Evolutionary conservation across 2,329 filamentous ascomycete genomes (phyloP).

Genomic region (Coniochaeta sp.): DNA sequence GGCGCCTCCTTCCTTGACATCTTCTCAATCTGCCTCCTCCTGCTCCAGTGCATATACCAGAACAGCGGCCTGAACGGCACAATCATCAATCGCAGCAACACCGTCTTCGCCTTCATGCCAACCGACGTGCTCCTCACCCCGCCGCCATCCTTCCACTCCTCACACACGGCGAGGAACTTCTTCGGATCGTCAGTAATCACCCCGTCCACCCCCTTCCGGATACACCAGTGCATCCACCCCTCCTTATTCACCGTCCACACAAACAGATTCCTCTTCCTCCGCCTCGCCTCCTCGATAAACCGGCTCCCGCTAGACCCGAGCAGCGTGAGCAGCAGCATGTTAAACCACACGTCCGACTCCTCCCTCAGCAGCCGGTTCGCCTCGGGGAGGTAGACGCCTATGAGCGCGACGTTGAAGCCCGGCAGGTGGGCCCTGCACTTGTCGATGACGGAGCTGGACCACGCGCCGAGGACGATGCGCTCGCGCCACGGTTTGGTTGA

Average conservation of each 20-base stretch:
- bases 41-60: too few relatives aligned
- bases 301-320: constrained; percentile 58
- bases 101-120: constrained; percentile 3
- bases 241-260: constrained; percentile 85
- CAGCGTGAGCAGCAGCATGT: constrained; percentile 63
- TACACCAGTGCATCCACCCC: constrained; percentile 74
- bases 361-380: constrained; percentile 61
- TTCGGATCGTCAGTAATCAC: constrained; percentile 81
- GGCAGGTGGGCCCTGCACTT: constrained; percentile 57
- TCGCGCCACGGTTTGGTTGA: constrained; percentile 60
- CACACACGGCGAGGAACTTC: constrained; percentile 55
- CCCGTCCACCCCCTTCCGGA: constrained; percentile 61
- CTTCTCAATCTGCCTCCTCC: too few relatives aligned
- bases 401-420: constrained; percentile 57
- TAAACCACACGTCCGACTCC: constrained; percentile 63
- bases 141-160: constrained; percentile 16
- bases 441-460: constrained; percentile 62
- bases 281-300: constrained; percentile 58
- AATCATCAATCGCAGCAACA: background rate
- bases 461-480: constrained; percentile 73
- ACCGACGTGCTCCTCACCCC: background rate
- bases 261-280: constrained; percentile 53
- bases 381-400: constrained; percentile 60
- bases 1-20: too few relatives aligned
- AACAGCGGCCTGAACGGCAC: background rate